phyloP scores from a whole-genome alignment of 805 yeast species.

The Starmerella asiatica region DNA sequence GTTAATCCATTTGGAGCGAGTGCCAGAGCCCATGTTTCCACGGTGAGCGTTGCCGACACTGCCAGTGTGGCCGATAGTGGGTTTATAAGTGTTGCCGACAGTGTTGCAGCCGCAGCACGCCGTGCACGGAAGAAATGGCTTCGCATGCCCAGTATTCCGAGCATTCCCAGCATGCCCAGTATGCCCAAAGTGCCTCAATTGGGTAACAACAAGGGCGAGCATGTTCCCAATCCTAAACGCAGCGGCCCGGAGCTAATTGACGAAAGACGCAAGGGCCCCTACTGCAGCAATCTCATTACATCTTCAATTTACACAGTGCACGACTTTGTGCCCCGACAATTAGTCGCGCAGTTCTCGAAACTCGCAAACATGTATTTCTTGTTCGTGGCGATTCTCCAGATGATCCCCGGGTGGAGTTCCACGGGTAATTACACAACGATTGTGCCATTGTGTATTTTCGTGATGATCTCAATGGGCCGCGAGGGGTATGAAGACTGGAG shows the following conservation, averaged over 20 bases:
- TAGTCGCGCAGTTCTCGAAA: conserved; percentile 83
- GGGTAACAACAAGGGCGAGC: too few relatives aligned
- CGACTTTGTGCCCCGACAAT: conserved; percentile 76
- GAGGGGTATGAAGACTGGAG: conserved; percentile 91
- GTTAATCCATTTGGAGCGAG: background rate
- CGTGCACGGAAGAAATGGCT: background rate
- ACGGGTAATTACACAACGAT: conserved; percentile 94
- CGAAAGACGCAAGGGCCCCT: conserved; percentile 52
- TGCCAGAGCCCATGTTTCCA: background rate
- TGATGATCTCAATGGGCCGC: conserved; percentile 74
- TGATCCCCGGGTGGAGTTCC: conserved; percentile 95
- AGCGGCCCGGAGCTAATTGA: conserved; percentile 35
- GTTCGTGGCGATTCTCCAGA: conserved; percentile 79
- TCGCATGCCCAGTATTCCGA: too few relatives aligned
- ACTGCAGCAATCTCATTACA: conserved; percentile 54
- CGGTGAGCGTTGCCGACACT: background rate
- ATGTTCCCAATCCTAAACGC: conserved; percentile 22
- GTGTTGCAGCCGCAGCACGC: background rate
- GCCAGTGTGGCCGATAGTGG: background rate
- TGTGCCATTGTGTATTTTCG: conserved; percentile 72
- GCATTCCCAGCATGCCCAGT: too few relatives aligned
- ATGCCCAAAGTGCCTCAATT: too few relatives aligned
- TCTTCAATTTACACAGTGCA: conserved; percentile 75
- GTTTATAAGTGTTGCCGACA: background rate
- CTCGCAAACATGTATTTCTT: conserved; percentile 84